Conservation (phyloP, 768 basidiomycete species). For the Cytidiella melzeri region DNA sequence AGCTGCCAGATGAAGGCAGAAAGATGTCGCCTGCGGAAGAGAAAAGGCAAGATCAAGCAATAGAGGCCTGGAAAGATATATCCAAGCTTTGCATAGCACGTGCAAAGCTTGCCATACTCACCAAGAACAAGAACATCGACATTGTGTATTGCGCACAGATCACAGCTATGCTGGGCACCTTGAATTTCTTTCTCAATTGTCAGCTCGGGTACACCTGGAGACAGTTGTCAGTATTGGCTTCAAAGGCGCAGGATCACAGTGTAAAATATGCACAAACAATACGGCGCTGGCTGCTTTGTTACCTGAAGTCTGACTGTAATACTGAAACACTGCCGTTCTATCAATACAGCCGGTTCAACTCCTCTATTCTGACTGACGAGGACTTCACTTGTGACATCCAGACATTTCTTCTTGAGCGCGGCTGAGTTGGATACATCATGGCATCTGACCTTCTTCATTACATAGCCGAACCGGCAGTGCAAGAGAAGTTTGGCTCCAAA, state of each 20-base stretch:
- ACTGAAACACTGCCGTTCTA: conserved; percentile 28
- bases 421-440: not conserved
- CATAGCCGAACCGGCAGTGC: not conserved
- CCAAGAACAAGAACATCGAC: conserved; percentile 28
- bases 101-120: no score
- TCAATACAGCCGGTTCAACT: conserved; percentile 6
- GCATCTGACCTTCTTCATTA: conserved; percentile 2
- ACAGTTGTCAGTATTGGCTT: conserved; percentile 26
- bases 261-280: conserved; percentile 25
- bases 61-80: no score
- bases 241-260: conserved; percentile 24
- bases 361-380: no score
- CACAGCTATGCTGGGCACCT: no score
- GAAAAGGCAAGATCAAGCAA: no score
- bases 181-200: conserved; percentile 27
- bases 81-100: no score
- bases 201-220: conserved; percentile 27
- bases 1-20: no score
- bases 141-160: conserved; percentile 25
- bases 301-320: conserved; percentile 12
- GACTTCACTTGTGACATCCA: not conserved
- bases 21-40: no score
- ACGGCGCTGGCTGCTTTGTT: conserved; percentile 26
- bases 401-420: not conserved
- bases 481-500: no score